A percentile compares a stretch with the other conserved stretches of the same genome.
These are phyloP conservation scores for Suillus subalutaceus DNA, from an alignment of 768 basidiomycete species.

Conservation along the genomic window DNA sequence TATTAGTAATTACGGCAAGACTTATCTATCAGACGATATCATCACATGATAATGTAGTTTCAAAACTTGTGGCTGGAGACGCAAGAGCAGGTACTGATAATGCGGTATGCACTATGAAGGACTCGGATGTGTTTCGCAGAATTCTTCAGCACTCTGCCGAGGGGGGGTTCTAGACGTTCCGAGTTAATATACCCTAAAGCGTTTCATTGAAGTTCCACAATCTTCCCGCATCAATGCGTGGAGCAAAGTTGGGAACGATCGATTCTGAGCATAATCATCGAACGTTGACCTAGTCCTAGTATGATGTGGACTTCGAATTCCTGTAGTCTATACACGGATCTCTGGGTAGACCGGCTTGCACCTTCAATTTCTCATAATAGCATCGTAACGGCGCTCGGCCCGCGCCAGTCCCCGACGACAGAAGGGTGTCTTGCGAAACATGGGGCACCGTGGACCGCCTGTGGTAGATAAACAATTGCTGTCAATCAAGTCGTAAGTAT, in stretches of 20 bases:
- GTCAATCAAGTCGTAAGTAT: too few relatives aligned
- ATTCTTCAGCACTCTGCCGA: not conserved
- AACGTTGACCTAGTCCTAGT: not conserved
- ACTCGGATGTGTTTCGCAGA: not conserved
- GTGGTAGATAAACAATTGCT: too few relatives aligned
- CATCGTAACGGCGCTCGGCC: too few relatives aligned
- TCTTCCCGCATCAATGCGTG: not conserved
- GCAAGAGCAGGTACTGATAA: not conserved
- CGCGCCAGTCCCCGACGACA: too few relatives aligned
- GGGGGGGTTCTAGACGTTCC: not conserved
- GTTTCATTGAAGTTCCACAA: not conserved
- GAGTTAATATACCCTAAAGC: not conserved
- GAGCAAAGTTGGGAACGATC: not conserved
- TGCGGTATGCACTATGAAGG: not conserved
- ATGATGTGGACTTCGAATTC: constrained; percentile 1
- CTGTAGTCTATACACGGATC: not conserved
- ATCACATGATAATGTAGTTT: not conserved
- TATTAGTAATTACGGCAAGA: not conserved
- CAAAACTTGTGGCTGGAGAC: not conserved
- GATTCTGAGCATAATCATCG: not conserved
- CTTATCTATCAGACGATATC: not conserved
- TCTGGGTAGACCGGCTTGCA: too few relatives aligned
- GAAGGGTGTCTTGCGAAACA: not conserved
- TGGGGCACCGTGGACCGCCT: not conserved
- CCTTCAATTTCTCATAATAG: too few relatives aligned